Evolutionary conservation across 371 early-diverging fungal species (phyloP).

Genomic region (Phascolomyces articulosus): DNA sequence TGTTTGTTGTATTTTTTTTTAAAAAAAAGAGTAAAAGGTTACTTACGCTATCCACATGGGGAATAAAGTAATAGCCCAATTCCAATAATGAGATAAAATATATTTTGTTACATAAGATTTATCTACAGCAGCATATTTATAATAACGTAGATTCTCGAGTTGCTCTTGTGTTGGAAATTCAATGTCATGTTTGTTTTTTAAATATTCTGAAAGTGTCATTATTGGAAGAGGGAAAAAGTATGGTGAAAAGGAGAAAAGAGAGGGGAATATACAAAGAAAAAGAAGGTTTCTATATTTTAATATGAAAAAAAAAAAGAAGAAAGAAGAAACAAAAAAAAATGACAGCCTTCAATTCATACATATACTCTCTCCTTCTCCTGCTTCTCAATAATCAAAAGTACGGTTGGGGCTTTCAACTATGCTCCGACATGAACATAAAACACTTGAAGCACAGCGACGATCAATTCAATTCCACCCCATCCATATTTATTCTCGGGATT

Average conservation of each 20-base stretch:
- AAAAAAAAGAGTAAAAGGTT: background rate
- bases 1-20: background rate
- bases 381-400: background rate
- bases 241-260: too few species aligned
- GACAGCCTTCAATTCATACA: background rate
- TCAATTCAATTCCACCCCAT: too few species aligned
- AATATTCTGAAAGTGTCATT: slow-evolving; percentile 8
- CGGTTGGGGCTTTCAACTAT: too few species aligned
- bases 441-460: too few species aligned
- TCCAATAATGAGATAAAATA: slow-evolving; percentile 89
- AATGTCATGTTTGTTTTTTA: slow-evolving; percentile 10
- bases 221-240: too few species aligned
- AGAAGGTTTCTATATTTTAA: background rate
- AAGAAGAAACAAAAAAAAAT: too few species aligned
- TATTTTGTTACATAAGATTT: slow-evolving; percentile 87
- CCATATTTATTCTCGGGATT: too few species aligned
- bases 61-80: slow-evolving; percentile 85
- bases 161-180: slow-evolving; percentile 56
- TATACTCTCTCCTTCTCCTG: background rate
- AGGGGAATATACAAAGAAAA: background rate
- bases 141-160: slow-evolving; percentile 75
- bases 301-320: background rate
- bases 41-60: slow-evolving; percentile 94
- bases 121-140: slow-evolving; percentile 86
- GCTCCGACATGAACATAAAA: too few species aligned